Evolutionary conservation across 192 early-diverging fungal species (phyloP).

Genomic region (Coemansia sp.): DNA sequence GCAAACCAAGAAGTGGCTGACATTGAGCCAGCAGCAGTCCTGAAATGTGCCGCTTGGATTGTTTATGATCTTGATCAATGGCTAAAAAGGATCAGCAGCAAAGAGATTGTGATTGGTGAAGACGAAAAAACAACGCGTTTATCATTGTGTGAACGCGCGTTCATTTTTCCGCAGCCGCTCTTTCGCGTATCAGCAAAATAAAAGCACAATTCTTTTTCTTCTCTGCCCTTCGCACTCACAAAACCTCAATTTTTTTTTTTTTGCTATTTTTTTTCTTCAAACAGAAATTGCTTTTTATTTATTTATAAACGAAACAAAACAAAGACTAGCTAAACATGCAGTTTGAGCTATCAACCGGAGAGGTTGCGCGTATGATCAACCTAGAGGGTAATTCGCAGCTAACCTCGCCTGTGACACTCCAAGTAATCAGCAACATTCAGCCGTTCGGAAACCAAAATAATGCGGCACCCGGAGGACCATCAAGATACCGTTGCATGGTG

Average conservation of each 20-base stretch:
- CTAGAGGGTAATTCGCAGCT: slow-evolving; percentile 20
- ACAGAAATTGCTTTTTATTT: neutral
- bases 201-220: neutral
- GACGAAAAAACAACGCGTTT: too few relatives aligned
- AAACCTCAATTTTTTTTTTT: slow-evolving; percentile 1
- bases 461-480: neutral
- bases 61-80: too few relatives aligned
- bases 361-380: slow-evolving; percentile 30
- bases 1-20: too few relatives aligned
- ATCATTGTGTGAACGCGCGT: neutral
- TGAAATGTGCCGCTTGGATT: too few relatives aligned
- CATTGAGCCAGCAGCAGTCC: too few relatives aligned
- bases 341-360: slow-evolving; percentile 35
- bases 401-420: slow-evolving; percentile 21
- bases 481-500: slow-evolving; percentile 49
- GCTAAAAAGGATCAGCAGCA: too few relatives aligned
- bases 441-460: slow-evolving; percentile 24
- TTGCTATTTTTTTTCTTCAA: slow-evolving; percentile 10
- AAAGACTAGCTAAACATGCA: neutral
- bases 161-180: neutral
- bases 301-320: neutral
- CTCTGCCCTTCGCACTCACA: too few relatives aligned
- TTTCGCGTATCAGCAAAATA: neutral
- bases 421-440: slow-evolving; percentile 43
- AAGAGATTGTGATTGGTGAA: too few relatives aligned